Base-by-base conservation (phyloP, 2,329 filamentous ascomycete genomes). In the Botrytis aclada region DNA sequence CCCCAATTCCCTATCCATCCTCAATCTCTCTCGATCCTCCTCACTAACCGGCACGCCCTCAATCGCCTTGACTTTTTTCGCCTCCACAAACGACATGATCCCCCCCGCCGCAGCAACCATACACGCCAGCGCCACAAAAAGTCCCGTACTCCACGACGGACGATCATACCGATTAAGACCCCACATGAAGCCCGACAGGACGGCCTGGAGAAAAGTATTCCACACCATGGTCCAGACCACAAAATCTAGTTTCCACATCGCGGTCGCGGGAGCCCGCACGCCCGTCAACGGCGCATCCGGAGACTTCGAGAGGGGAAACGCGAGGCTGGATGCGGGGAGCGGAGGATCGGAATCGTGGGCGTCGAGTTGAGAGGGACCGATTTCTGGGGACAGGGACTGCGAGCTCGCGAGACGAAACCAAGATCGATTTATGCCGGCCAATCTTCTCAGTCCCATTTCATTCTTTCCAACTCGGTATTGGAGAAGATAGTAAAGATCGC, bases 181-280 rank as follows among this genome's bases (percentile, higher is more conserved):
- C 92, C 93, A 97, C 94, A 97, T 97, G 83, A 94, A 92, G 4
- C 88, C 90, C 14, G 89, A 92, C 2, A 97, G 85, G 29, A 89
- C 86, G 56, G 86, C 86, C 81, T 97, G 94, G 62, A 96, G 86
- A 71, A 95, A 86, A 0, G 93, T 96, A 79, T 97, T 97, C 83
- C 85, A 86, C 4, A 94, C 86, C 82, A 94, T 94, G 77, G 90
- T 86, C 91, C 91, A 95, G 51, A 97, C 85, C 47, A 95, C 89
- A 72, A 92, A 89, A 76, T 96, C 93, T 79, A 97, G 84, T 81
- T 93, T 95, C 92, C 93, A 95, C 18, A 87, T 76, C 34, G 83
- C 82, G 0, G 92, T 94, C 3, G 91, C 86, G 4, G 88, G 87
- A 0, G 93, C 92, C 7, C 92, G 88, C 25, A 88, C 81, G 16